Percentiles rank a stretch among this genome's conserved stretches.
Evolutionary conservation across 441 rosid species (phyloP).

Genomic region (Arabidopsis lyrata): DNA sequence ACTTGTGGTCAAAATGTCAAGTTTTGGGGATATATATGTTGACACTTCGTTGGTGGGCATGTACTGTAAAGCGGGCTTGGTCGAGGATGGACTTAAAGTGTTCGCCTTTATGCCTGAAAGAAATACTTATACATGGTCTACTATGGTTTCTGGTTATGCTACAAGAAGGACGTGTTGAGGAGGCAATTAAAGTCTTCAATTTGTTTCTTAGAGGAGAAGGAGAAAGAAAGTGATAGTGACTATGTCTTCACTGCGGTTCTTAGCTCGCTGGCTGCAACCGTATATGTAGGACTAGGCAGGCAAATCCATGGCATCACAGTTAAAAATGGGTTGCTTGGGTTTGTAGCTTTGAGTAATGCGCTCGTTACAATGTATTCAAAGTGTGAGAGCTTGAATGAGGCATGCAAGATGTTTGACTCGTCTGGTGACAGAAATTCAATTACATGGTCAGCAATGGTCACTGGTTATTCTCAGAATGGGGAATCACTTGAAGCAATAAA

Average conservation of each 20-base stretch:
- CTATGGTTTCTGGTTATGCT: constrained; percentile 90
- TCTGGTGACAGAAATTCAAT: constrained; percentile 66
- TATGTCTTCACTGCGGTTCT: constrained; percentile 74
- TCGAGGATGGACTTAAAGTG: constrained; percentile 72
- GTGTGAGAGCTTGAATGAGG: constrained; percentile 72
- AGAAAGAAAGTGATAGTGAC: constrained; percentile 60
- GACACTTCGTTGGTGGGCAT: constrained; percentile 75
- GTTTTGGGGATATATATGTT: constrained; percentile 74
- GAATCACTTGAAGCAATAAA: constrained; percentile 65
- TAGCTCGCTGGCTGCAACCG: constrained; percentile 61
- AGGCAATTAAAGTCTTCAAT: constrained; percentile 61
- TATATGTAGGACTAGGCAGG: constrained; percentile 57
- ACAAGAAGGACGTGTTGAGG: constrained; percentile 55
- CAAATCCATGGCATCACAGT: constrained; percentile 70
- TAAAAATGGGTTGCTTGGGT: constrained; percentile 61
- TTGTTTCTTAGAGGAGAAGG: constrained; percentile 57
- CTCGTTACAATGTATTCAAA: constrained; percentile 89
- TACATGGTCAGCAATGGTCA: constrained; percentile 90
- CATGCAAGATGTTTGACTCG: constrained; percentile 67
- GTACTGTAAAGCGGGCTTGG: constrained; percentile 69
- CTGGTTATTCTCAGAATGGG: constrained; percentile 84
- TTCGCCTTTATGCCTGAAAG: constrained; percentile 78
- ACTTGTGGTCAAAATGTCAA: constrained; percentile 60
- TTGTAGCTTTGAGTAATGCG: constrained; percentile 73
- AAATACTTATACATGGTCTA: constrained; percentile 77